Evolutionary conservation across 345 rosid genomes (phyloP).

Genomic region (Turritis glabra): DNA sequence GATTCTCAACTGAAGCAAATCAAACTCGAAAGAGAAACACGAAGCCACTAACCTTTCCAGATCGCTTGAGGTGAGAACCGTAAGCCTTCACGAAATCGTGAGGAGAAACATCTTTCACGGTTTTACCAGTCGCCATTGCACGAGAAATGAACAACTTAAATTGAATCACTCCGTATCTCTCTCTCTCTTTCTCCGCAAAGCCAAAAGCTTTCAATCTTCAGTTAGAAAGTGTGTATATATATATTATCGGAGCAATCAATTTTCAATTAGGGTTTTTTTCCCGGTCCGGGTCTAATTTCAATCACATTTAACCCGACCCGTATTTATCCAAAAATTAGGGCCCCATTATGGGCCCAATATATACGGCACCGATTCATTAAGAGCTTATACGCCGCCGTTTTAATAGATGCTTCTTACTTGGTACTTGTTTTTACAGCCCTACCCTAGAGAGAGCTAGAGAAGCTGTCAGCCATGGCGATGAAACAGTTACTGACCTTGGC

Average conservation of each 20-base stretch:
- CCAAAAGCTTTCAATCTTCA: neutral
- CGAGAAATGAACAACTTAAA: neutral
- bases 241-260: neutral
- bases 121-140: conserved; percentile 40
- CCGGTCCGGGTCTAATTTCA: neutral
- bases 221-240: neutral
- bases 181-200: neutral
- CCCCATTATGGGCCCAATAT: neutral
- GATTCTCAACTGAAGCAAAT: neutral
- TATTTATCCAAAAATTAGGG: neutral
- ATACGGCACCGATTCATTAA: neutral
- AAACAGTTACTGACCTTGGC: neutral
- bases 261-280: conserved; percentile 8
- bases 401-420: neutral
- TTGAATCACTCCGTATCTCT: neutral
- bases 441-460: neutral
- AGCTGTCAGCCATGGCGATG: neutral
- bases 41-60: conserved; percentile 63
- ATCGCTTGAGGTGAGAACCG: conserved; percentile 74
- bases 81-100: conserved; percentile 81
- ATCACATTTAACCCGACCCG: neutral
- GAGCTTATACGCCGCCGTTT: neutral
- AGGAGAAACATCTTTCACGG: conserved; percentile 78
- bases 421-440: too few relatives aligned
- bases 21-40: neutral